Conservation (phyloP, 805 yeast species). For the Candida saitoana region DNA sequence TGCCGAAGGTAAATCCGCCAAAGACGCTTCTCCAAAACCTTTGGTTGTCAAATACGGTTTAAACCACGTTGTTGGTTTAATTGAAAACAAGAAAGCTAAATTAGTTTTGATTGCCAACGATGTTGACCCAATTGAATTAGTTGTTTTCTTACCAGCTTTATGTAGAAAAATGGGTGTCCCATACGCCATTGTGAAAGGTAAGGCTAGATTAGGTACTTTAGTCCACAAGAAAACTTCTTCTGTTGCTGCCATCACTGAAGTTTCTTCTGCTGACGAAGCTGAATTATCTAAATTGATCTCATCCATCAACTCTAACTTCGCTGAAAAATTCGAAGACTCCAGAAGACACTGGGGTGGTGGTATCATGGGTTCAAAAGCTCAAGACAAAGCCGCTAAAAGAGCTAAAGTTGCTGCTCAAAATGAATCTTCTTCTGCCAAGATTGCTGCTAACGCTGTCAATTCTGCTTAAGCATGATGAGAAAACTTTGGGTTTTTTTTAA, state of each 20-base stretch:
- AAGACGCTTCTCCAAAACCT: conserved; percentile 96
- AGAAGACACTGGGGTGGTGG: conserved; percentile 99
- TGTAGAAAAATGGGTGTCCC: conserved; percentile 99
- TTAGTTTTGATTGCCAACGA: conserved; percentile 97
- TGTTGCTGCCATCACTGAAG: conserved; percentile 96
- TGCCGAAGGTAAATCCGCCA: conserved; percentile 96
- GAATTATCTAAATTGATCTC: conserved; percentile 90
- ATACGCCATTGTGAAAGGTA: conserved; percentile 96
- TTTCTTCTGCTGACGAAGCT: conserved; percentile 89
- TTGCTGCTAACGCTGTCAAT: not conserved
- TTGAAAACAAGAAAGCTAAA: conserved; percentile 98
- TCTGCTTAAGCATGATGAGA: not conserved
- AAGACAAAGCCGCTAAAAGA: conserved; percentile 76
- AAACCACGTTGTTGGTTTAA: conserved; percentile 95
- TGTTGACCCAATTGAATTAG: conserved; percentile 98
- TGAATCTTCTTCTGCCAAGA: not conserved
- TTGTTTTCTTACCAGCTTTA: conserved; percentile 95
- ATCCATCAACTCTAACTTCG: conserved; percentile 89
- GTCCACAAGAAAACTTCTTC: conserved; percentile 98
- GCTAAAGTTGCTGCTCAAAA: conserved; percentile 48
- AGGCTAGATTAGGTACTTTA: conserved; percentile 96
- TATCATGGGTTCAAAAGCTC: conserved; percentile 91
- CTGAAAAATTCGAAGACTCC: conserved; percentile 88
- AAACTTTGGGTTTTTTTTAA: not conserved
- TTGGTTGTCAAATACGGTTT: conserved; percentile 96